Base-by-base conservation (phyloP, 2,329 filamentous ascomycete genomes). In the Leptographium procerum region DNA sequence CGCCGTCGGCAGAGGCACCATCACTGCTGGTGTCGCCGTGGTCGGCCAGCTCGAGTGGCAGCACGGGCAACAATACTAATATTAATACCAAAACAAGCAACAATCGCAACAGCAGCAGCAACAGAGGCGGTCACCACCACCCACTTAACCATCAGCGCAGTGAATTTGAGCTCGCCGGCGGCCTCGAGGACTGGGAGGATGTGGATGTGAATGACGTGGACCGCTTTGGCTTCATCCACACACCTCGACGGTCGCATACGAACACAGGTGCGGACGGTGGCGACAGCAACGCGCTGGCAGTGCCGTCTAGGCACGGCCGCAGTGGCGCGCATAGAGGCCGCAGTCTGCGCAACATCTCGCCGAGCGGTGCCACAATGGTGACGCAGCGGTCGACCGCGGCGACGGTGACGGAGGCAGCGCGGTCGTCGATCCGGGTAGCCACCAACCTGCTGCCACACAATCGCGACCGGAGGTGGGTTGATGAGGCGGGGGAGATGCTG, bases 401-500 rank as follows among this genome's bases (percentile, higher is more conserved):
- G 7, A 50, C 61, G 1, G 58, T 61, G 3, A 55, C 61, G 10
- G 61, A 77, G 51, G 83, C 79, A 19, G 77, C 78, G 45, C 73
- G 79, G 55, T 80, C 79, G 19, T 75, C 79, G 47, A 73, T 85
- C 16, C 77, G 82, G 53, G 77, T 82, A 56, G 81, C 81, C 47
- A 72, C 77, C 60, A 85, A 85, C 66, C 71, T 79, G 61, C 71
- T 86, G 47, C 82, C 83, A 22, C 76, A 84, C 66, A 85, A 85
- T 64, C 75, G 77, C 60, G 80, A 85, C 65, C 75, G 82, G 61
- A 77, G 80, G 57, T 79, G 77, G 73, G 77, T 84, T 70, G 83
- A 86, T 62, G 81, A 84, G 64, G 84, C 84, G 8, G 81, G 82
- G n/a, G 83, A 84, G 62, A 86, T 87, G 79, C 75, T 87, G 57